phyloP scores from a whole-genome alignment of 2,329 filamentous ascomycete species.

The Geoglossum cookeanum region DNA sequence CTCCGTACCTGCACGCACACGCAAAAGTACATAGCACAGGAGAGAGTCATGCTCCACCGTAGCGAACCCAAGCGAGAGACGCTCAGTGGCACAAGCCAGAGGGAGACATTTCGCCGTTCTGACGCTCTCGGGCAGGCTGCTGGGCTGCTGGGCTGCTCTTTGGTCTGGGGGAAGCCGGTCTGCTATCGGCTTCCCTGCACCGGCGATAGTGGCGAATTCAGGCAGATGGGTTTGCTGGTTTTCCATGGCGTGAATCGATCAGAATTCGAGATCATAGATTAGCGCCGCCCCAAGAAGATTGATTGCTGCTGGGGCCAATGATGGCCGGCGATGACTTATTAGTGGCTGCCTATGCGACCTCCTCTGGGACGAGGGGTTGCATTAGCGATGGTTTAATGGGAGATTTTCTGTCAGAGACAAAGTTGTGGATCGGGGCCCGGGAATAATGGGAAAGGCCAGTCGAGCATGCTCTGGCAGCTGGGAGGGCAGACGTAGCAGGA shows the following conservation, averaged over 20 bases:
- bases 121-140: too few relatives aligned
- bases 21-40: neutral
- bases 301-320: neutral
- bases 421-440: neutral
- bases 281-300: neutral
- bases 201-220: neutral
- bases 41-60: neutral
- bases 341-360: slow-evolving; percentile 1
- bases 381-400: slow-evolving; percentile 1
- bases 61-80: neutral
- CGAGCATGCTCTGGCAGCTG: neutral
- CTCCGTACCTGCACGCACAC: too few relatives aligned
- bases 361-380: neutral
- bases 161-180: neutral
- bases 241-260: neutral
- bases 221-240: neutral
- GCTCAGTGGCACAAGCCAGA: neutral
- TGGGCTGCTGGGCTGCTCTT: neutral
- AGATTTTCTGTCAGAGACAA: neutral
- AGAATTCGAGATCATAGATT: neutral
- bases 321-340: neutral
- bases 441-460: neutral
- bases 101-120: neutral
- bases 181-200: neutral
- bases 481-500: neutral